Conservation (phyloP, 208 protist species). For the Angomonas deanei region DNA sequence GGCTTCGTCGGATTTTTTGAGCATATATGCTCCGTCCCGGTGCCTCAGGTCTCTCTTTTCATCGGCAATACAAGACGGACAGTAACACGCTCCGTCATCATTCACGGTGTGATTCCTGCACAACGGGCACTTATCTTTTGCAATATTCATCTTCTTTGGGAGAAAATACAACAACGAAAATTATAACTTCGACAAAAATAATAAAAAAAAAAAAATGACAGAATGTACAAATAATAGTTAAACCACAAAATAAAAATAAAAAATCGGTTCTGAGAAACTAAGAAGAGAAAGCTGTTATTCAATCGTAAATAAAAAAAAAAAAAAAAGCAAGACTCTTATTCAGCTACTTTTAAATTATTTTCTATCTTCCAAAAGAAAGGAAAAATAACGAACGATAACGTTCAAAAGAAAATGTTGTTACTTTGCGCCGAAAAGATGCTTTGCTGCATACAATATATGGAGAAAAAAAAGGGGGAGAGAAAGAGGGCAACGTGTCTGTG, state of each 20-base stretch:
- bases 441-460: background rate
- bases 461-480: background rate
- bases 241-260: background rate
- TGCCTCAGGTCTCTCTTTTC: slow-evolving; percentile 3
- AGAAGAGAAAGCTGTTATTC: background rate
- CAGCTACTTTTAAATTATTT: background rate
- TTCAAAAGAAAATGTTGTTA: background rate
- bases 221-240: background rate
- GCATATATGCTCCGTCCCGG: slow-evolving; percentile 8
- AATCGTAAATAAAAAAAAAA: background rate
- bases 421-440: background rate
- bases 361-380: background rate
- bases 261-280: no score
- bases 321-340: background rate
- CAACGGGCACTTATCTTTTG: background rate
- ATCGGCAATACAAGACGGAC: slow-evolving; percentile 18
- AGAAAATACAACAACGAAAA: background rate
- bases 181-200: background rate
- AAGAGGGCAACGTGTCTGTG: no score
- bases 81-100: slow-evolving; percentile 5
- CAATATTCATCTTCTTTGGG: no score
- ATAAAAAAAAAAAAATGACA: background rate
- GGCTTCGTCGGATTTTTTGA: background rate
- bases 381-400: background rate
- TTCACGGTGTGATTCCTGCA: background rate